A percentile compares a stretch with the other conserved stretches of the same genome.
phyloP scores from a whole-genome alignment of 2,329 filamentous ascomycete genomes.

The Colletotrichum eremochloae region DNA sequence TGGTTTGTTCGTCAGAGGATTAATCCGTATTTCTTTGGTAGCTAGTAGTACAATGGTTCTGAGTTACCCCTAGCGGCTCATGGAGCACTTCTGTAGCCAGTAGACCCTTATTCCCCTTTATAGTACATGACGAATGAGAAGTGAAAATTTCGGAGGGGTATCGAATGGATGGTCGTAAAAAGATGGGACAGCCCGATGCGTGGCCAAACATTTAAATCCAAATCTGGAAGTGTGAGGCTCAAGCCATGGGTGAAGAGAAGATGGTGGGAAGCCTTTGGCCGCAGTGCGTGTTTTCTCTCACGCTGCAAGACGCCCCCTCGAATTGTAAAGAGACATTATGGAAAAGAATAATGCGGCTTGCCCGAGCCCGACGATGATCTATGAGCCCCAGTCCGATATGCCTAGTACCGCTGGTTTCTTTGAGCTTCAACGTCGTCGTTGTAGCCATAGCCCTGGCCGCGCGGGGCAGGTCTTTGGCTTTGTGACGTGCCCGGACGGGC shows the following conservation, averaged over 20 bases:
- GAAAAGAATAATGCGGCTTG: slow-evolving; percentile 26
- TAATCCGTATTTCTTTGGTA: background rate
- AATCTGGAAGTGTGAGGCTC: background rate
- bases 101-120: slow-evolving; percentile 14
- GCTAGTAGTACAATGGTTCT: slow-evolving; percentile 13
- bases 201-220: slow-evolving; percentile 13
- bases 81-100: slow-evolving; percentile 13
- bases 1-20: background rate
- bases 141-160: slow-evolving; percentile 34
- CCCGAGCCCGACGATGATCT: slow-evolving; percentile 19
- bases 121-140: slow-evolving; percentile 39
- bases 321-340: slow-evolving; percentile 41
- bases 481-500: slow-evolving; percentile 48
- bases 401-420: slow-evolving; percentile 47
- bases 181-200: slow-evolving; percentile 16
- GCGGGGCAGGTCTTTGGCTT: slow-evolving; percentile 42
- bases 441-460: slow-evolving; percentile 52
- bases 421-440: slow-evolving; percentile 53
- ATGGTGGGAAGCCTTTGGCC: slow-evolving; percentile 15
- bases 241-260: background rate
- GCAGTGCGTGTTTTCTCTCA: slow-evolving; percentile 7
- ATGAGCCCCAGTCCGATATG: background rate
- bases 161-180: slow-evolving; percentile 39
- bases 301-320: slow-evolving; percentile 24
- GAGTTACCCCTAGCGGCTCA: slow-evolving; percentile 5